These are phyloP conservation scores for Auricularia sp. DNA, from an alignment of 768 basidiomycete genomes.

Conservation along the genomic window DNA sequence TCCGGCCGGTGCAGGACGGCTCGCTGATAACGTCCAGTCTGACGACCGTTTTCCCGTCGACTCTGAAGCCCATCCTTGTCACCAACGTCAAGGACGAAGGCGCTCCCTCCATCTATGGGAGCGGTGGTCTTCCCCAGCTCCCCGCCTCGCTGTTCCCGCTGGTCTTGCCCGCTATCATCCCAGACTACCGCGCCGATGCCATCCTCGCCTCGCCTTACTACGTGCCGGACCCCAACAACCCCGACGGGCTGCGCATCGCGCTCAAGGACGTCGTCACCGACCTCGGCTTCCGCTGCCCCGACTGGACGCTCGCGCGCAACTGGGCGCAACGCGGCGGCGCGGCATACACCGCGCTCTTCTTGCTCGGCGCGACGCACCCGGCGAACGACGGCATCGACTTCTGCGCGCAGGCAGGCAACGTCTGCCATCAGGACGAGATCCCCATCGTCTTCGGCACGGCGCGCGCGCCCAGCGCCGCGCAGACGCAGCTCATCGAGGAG, in stretches of 20 bases:
- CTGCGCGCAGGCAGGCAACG: constrained; percentile 45
- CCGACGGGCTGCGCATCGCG: constrained; percentile 33
- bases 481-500: constrained; percentile 48
- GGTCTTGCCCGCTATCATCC: constrained; percentile 27
- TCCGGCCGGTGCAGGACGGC: constrained; percentile 61
- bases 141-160: background rate
- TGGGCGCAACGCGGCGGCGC: constrained; percentile 56
- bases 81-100: constrained; percentile 69
- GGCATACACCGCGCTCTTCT: constrained; percentile 52
- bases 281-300: constrained; percentile 57
- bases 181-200: constrained; percentile 27
- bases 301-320: constrained; percentile 58
- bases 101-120: constrained; percentile 38
- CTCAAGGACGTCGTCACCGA: constrained; percentile 57
- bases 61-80: constrained; percentile 53
- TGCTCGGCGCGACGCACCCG: constrained; percentile 61
- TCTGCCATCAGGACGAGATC: constrained; percentile 48
- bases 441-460: constrained; percentile 39
- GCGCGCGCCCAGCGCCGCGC: constrained; percentile 41
- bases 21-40: constrained; percentile 56
- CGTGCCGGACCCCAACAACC: constrained; percentile 19
- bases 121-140: background rate
- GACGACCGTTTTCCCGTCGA: constrained; percentile 49
- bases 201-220: constrained; percentile 42
- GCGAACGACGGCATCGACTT: constrained; percentile 45